Base-by-base conservation (phyloP, 345 rosid genomes). In the Salix koriyanagi region DNA sequence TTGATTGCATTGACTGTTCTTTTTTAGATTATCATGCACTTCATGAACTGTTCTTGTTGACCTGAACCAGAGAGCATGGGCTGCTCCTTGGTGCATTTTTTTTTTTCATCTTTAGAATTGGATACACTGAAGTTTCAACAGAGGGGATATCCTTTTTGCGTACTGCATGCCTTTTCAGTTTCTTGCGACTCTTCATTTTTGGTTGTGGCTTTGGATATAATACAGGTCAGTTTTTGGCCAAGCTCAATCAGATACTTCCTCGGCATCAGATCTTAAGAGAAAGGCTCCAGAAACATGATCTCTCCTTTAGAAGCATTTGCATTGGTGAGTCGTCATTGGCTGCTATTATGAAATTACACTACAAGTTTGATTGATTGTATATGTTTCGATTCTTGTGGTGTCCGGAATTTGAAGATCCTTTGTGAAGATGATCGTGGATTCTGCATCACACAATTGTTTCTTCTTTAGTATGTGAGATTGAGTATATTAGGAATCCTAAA, bases 141-240 rank as follows among this genome's bases (percentile, higher is more conserved):
- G 61, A 62, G 58, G 23, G 11, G 48, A 28, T 67, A n/a, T 52
- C 23, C 42, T 52, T 14, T 67, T 12, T 46, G 25, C 54, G 10
- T 16, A 39, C 36, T 3, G 34, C 42, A 25, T 36, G 25, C 48
- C 46, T 41, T 25, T 5, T 21, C 14, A 21, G 48, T 50, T 50
- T 69, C 68, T 21, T 62, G 18, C 21, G 32, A 74, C 28, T 5
- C 26, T 39, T 80, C 4, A 65, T 39, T 32, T 34, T 61, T 80
- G 60, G 16, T 71, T 34, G 28, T 46, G 21, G 21, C 50, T 30
- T 78, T 68, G 42, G 13, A 5, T 61, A 61, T 60, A 9, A 15
- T 85, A 83, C 88, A 94, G 97, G 79, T 92, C 96, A 46, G 88
- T 85, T 54, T 94, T 92, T 86, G 97, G 97, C 75, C 94, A 89